Evolutionary conservation across 2,329 filamentous ascomycete species (phyloP).

Genomic region (Aspergillus sp.): DNA sequence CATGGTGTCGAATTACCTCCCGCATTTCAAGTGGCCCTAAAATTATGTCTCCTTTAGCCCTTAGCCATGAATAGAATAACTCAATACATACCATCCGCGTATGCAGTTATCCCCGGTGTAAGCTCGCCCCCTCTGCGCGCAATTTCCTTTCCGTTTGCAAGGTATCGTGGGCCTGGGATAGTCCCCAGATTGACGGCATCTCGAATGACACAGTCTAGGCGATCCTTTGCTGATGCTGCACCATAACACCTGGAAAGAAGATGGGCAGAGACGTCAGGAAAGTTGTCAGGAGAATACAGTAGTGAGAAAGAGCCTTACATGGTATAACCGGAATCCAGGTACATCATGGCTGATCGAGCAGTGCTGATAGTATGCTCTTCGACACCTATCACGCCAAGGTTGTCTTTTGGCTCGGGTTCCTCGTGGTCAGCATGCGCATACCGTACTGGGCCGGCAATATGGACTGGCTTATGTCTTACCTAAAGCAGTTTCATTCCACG

Average conservation of each 20-base stretch:
- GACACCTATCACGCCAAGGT: slow-evolving; percentile 35
- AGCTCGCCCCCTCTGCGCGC: slow-evolving; percentile 39
- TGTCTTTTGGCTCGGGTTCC: slow-evolving; percentile 6
- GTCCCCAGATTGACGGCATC: slow-evolving; percentile 44
- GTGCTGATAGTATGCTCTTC: slow-evolving; percentile 45
- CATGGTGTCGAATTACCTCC: slow-evolving; percentile 29
- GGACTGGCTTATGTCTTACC: neutral
- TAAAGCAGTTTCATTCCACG: slow-evolving; percentile 42
- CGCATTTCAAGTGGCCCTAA: slow-evolving; percentile 32
- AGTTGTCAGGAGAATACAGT: too few relatives aligned
- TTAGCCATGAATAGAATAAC: neutral
- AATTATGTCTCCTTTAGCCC: neutral
- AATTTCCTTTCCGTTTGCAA: slow-evolving; percentile 45
- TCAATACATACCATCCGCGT: slow-evolving; percentile 27
- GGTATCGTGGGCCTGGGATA: slow-evolving; percentile 41
- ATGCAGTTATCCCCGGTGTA: slow-evolving; percentile 36
- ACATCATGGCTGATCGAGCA: slow-evolving; percentile 36
- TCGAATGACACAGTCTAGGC: slow-evolving; percentile 41
- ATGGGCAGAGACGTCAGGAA: neutral
- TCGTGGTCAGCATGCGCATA: neutral
- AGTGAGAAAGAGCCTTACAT: neutral
- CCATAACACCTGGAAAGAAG: slow-evolving; percentile 32
- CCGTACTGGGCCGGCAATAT: too few relatives aligned
- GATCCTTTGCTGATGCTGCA: slow-evolving; percentile 40
- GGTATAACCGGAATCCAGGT: slow-evolving; percentile 44